These are phyloP conservation scores for Cytospora mali DNA, from an alignment of 2,329 filamentous ascomycete genomes.

Conservation along the genomic window DNA sequence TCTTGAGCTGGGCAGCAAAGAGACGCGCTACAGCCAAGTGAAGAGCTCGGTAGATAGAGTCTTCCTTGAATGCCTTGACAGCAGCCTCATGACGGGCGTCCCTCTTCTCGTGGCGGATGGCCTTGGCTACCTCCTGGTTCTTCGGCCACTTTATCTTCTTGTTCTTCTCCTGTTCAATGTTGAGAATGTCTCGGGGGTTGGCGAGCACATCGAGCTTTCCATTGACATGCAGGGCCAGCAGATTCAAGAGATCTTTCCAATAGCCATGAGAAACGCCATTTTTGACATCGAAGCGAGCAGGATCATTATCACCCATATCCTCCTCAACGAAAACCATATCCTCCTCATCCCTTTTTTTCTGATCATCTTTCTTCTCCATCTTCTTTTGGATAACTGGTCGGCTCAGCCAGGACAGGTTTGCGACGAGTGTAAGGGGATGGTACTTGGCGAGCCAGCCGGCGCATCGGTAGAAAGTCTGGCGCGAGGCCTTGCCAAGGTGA, in stretches of 20 bases:
- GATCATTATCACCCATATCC: constrained; percentile 41
- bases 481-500: constrained; percentile 60
- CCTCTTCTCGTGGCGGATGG: constrained; percentile 38
- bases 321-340: constrained; percentile 40
- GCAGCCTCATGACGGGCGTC: constrained; percentile 45
- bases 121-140: constrained; percentile 32
- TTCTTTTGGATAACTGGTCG: constrained; percentile 60
- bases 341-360: constrained; percentile 36
- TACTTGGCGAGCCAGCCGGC: constrained; percentile 58
- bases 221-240: constrained; percentile 55
- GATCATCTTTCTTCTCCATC: constrained; percentile 41
- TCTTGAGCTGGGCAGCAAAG: constrained; percentile 57
- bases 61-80: constrained; percentile 42
- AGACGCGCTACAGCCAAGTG: constrained; percentile 57
- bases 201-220: constrained; percentile 47
- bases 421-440: constrained; percentile 57
- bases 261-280: constrained; percentile 60
- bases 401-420: constrained; percentile 58
- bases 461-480: constrained; percentile 52
- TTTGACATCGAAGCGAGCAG: constrained; percentile 44
- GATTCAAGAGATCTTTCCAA: constrained; percentile 64
- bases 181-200: constrained; percentile 45
- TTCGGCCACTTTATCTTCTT: constrained; percentile 29
- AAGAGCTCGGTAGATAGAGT: constrained; percentile 53
- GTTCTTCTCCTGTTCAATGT: constrained; percentile 37